Evolutionary conservation across 2,329 filamentous ascomycete species (phyloP), one percentile per base, ranked within the genome.

Genomic region (Bimuria novae-zelandiae): DNA sequence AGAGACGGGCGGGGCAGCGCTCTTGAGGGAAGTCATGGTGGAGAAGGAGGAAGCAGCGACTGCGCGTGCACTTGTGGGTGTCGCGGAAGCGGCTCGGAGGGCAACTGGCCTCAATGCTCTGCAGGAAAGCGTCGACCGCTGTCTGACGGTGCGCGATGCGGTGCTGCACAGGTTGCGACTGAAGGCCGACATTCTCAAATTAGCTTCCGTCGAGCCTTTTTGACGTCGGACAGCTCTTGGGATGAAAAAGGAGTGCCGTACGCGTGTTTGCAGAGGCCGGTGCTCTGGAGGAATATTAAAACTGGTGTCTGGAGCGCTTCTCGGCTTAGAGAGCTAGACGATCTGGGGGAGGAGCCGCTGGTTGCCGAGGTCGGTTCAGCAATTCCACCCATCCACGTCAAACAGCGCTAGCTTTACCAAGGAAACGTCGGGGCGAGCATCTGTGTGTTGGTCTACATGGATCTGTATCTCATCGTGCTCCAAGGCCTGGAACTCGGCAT

Each of bases 151-250:
- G 59, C 71, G 70, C 55, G 70, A 69, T 52, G 71, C 71, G 57
- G 70, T 67, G 61, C 65, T 70, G 69, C 69, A 74, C 55, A 75
- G 60, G 60, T 69, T 73, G 66, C 72, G 72, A 71, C 72, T 74
- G 70, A 75, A 70, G 67, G 72, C 65, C 65, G 72, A 74, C 73
- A 75, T 75, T 57, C 48, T 67, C 61, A 61, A 61, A 71, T 74
- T 73, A 70, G 71, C 71, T 68, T 68, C 59, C 64, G 61, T 53
- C 62, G 68, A 62, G 57, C 62, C 58, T n/a, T n/a, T n/a, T n/a
- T 56, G 55, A 64, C 62, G 57, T 65, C 60, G 57, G 62, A 58
- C 54, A 69, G 69, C 65, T 68, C 39, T 59, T 57, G 49, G 62
- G 48, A 59, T 59, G 55, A 64, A 62, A 64, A 66, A 65, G 49